Evolutionary conservation across 176 grass and related monocot genomes (phyloP).

Genomic region (Avena eriantha): DNA sequence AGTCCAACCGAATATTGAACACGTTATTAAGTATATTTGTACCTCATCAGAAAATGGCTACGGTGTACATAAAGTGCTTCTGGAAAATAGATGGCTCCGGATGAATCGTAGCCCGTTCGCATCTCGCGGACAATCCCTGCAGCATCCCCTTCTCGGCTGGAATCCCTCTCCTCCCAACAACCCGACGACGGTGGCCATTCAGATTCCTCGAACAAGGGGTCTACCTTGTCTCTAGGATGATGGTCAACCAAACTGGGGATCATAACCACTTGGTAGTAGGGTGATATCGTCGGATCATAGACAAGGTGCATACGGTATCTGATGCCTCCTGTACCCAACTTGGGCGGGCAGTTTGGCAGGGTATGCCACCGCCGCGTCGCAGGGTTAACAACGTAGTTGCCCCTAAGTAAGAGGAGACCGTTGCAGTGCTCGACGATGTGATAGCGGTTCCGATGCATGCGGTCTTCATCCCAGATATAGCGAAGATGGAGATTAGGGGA

Average conservation of each 20-base stretch:
- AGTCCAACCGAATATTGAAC: not conserved
- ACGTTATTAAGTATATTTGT: too few relatives aligned
- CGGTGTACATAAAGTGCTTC: not conserved
- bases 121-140: not conserved
- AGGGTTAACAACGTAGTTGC: not conserved
- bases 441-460: too few relatives aligned
- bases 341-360: not conserved
- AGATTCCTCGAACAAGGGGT: not conserved
- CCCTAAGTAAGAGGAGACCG: not conserved
- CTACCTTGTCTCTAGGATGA: too few relatives aligned
- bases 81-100: not conserved
- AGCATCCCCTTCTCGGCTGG: not conserved
- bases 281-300: not conserved
- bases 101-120: rapidly evolving
- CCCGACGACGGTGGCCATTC: not conserved
- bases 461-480: not conserved
- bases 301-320: not conserved
- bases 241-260: not conserved
- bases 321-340: not conserved
- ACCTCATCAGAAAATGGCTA: not conserved
- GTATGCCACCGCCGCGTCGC: not conserved
- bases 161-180: not conserved
- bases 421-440: not conserved
- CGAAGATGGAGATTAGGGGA: not conserved
- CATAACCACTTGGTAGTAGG: not conserved